Evolutionary conservation across 1,139 yeast species (phyloP).

Genomic region (Ashbya aceris): DNA sequence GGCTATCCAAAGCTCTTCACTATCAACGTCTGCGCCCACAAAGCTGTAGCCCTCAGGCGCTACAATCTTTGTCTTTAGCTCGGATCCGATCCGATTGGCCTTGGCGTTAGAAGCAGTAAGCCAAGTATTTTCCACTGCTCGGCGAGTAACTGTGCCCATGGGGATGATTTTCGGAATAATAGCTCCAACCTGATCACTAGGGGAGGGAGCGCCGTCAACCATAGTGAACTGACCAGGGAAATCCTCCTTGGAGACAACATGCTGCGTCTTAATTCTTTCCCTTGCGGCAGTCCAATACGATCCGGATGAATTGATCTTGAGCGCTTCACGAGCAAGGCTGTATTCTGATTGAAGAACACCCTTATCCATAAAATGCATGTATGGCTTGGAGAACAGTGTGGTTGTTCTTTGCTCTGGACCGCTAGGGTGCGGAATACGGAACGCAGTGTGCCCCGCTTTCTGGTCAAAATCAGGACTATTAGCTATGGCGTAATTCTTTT

Average conservation of each 20-base stretch:
- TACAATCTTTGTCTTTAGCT: conserved; percentile 71
- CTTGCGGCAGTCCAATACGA: conserved; percentile 93
- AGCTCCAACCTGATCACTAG: conserved; percentile 45
- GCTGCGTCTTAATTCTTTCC: conserved; percentile 73
- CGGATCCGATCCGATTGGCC: conserved; percentile 78
- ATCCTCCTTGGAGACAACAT: conserved; percentile 53
- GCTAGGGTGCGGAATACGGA: conserved; percentile 86
- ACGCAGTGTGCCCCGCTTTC: conserved; percentile 28
- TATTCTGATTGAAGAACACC: conserved; percentile 65
- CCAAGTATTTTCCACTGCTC: conserved; percentile 98
- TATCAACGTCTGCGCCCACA: conserved; percentile 98
- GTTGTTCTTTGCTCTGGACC: conserved; percentile 73
- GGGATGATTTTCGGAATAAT: conserved; percentile 77
- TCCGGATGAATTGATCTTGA: conserved; percentile 65
- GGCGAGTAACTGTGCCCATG: conserved; percentile 94
- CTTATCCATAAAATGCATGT: conserved; percentile 60
- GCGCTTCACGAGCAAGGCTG: conserved; percentile 66
- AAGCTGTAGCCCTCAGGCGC: conserved; percentile 88
- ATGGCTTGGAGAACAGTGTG: conserved; percentile 70
- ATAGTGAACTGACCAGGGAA: conserved; percentile 20
- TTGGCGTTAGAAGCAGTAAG: conserved; percentile 94
- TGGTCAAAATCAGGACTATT: conserved; percentile 32
- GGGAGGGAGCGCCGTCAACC: conserved; percentile 10
- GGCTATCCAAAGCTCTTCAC: conserved; percentile 98
- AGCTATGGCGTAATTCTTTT: conserved; percentile 43